Evolutionary conservation across 2,329 filamentous ascomycete species (phyloP), one percentile per base, ranked within the genome.

Genomic region (Aspergillus quadricinctus): DNA sequence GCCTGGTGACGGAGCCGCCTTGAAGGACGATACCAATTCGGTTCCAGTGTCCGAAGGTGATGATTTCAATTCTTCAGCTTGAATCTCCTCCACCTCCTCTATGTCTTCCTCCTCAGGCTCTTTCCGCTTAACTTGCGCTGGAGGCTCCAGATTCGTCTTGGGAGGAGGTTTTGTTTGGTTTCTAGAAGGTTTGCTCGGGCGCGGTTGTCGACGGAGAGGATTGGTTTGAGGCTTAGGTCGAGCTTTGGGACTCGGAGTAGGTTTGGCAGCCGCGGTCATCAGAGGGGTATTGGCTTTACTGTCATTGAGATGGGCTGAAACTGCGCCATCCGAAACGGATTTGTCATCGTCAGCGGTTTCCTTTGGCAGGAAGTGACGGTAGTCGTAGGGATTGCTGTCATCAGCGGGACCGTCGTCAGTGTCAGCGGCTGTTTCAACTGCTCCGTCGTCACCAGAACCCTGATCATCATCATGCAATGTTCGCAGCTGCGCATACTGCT

Each of bases 401-500:
- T 80, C 77, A 1, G 77, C 69, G 17, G 64, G 66, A 2, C 71
- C 73, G 49, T 77, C 75, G n/a, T 78, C 74, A n/a, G 77, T 72
- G 27, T 74, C 74, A 51, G 67, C 70, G 37, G 67, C 61, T 28
- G 64, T 66, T 7, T 61, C 71, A 10, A 61, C 60, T 9, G 61
- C 61, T 31, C 62, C 68, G 53, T 75, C 72, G 51, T 74, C 73
- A 2, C 68, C 65, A 14, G 67, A 70, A 21, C 56, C 59, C 19
- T 68, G 67, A 28, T 76, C 73, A n/a, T 75, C 70, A 31, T 69
- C 69, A 35, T 69, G 68, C 7, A 72, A 53, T 23, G 70, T 71
- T 28, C 75, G 78, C 40, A 94, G 80, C 58, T 90, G 89, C 9
- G 85, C 80, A 68, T 90, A 86, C 66, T 87, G 81, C 50, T 84